Percentiles rank a stretch among this genome's conserved stretches.
phyloP scores from a whole-genome alignment of 257 asterid genomes.

The Ligustrum vulgare region DNA sequence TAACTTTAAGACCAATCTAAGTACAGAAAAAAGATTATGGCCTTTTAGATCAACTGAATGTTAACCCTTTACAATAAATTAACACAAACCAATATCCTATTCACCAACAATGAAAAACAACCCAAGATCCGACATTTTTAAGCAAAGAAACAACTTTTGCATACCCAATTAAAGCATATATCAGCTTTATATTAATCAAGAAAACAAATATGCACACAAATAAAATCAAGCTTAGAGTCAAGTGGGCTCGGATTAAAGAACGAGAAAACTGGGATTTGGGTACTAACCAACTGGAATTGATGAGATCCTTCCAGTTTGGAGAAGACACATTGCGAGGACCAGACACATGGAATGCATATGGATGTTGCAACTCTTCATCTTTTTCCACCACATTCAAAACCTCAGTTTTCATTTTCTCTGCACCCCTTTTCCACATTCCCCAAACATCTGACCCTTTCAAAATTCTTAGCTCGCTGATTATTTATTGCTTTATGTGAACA shows the following conservation, averaged over 20 bases:
- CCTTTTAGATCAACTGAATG: constrained; percentile 9
- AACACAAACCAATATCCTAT: neutral
- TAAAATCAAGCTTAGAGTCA: neutral
- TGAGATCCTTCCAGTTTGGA: constrained; percentile 45
- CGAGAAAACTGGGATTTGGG: neutral
- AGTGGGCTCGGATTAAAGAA: neutral
- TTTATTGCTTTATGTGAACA: neutral
- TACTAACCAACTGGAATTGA: constrained; percentile 45
- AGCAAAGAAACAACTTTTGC: neutral
- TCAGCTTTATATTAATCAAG: neutral
- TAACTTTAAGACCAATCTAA: constrained; percentile 3
- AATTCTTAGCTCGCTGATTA: neutral
- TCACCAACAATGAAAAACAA: neutral
- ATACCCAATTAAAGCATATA: neutral
- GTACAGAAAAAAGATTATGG: constrained; percentile 10
- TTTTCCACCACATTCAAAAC: constrained; percentile 11
- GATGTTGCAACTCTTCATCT: constrained; percentile 27
- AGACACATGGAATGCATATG: constrained; percentile 45
- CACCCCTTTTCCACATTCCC: constrained; percentile 20
- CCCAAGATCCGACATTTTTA: constrained; percentile 3
- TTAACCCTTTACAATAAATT: neutral
- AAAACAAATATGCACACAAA: neutral
- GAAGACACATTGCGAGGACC: constrained; percentile 47
- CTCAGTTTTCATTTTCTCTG: constrained; percentile 23
- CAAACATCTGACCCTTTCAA: neutral